Evolutionary conservation across 2,329 filamentous ascomycete species (phyloP).

Genomic region (Raffaelea deltoideospora): DNA sequence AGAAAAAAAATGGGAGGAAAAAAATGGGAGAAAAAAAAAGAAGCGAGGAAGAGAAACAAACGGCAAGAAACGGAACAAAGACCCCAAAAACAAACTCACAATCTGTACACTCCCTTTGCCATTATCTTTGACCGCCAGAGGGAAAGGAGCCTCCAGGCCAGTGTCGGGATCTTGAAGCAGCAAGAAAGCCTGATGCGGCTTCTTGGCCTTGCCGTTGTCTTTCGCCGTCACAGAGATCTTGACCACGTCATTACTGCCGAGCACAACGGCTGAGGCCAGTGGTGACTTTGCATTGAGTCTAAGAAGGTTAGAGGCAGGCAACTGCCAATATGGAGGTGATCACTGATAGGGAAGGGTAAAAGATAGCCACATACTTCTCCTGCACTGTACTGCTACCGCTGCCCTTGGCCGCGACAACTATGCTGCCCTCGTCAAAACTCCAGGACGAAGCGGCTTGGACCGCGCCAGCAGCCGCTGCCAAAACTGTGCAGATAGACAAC

Average conservation of each 20-base stretch:
- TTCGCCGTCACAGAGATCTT: constrained; percentile 72
- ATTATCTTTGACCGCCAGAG: constrained; percentile 68
- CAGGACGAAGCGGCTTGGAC: constrained; percentile 44
- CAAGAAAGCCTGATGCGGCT: constrained; percentile 89
- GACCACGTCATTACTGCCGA: constrained; percentile 57
- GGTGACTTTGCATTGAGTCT: constrained; percentile 46
- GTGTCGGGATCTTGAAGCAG: constrained; percentile 59
- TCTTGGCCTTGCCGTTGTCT: constrained; percentile 63
- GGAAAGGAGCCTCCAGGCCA: constrained; percentile 76
- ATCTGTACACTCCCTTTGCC: constrained; percentile 78
- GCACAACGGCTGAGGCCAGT: constrained; percentile 45
- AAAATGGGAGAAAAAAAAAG: no score
- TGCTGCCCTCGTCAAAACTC: constrained; percentile 58
- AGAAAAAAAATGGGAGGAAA: no score
- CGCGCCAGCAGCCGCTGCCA: constrained; percentile 33
- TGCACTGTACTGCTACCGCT: constrained; percentile 33
- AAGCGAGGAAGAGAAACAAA: no score
- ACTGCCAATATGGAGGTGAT: no score
- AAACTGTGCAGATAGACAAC: constrained; percentile 24
- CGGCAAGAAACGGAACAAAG: no score
- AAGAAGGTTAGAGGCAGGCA: constrained; percentile 2
- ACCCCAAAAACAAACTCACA: constrained; percentile 41
- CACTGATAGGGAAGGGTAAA: no score
- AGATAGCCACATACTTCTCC: constrained; percentile 42
- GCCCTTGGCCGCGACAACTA: constrained; percentile 53